Percentiles rank a stretch among this genome's conserved stretches.
These are phyloP conservation scores for Agaricus blazei DNA, from an alignment of 768 basidiomycete genomes.

Conservation along the genomic window DNA sequence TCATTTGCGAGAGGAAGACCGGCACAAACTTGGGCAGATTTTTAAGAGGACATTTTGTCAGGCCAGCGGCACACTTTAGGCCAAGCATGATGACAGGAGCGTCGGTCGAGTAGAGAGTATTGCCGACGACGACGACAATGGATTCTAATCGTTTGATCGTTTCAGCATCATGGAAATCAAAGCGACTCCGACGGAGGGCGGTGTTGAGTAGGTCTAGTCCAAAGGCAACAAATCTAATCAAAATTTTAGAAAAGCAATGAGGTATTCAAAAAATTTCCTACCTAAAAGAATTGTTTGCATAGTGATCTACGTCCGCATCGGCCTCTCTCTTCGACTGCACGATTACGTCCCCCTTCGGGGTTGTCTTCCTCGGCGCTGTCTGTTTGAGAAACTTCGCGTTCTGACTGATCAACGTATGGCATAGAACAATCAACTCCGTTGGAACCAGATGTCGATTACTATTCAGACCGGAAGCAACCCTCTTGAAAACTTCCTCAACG, in stretches of 20 bases:
- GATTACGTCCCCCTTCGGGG: constrained; percentile 50
- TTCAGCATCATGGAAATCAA: constrained; percentile 75
- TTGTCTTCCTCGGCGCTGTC: constrained; percentile 33
- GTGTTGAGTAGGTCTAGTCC: constrained; percentile 90
- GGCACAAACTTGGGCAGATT: constrained; percentile 71
- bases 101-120: constrained; percentile 83
- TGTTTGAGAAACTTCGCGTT: constrained; percentile 84
- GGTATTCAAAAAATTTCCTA: constrained; percentile 23
- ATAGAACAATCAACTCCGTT: constrained; percentile 70
- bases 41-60: constrained; percentile 81
- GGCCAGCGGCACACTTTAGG: constrained; percentile 73
- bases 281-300: constrained; percentile 85
- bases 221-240: constrained; percentile 75
- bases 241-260: not conserved
- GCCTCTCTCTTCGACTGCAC: constrained; percentile 76
- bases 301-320: constrained; percentile 57
- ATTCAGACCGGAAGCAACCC: constrained; percentile 81
- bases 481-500: constrained; percentile 84
- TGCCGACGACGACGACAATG: constrained; percentile 83
- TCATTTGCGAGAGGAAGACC: constrained; percentile 77
- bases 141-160: constrained; percentile 81
- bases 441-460: constrained; percentile 70
- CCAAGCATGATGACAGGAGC: constrained; percentile 70
- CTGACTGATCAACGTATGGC: constrained; percentile 86
- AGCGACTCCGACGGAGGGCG: constrained; percentile 78